phyloP scores from a whole-genome alignment of 306 rosid genomes.

The Rosa rugosa region DNA sequence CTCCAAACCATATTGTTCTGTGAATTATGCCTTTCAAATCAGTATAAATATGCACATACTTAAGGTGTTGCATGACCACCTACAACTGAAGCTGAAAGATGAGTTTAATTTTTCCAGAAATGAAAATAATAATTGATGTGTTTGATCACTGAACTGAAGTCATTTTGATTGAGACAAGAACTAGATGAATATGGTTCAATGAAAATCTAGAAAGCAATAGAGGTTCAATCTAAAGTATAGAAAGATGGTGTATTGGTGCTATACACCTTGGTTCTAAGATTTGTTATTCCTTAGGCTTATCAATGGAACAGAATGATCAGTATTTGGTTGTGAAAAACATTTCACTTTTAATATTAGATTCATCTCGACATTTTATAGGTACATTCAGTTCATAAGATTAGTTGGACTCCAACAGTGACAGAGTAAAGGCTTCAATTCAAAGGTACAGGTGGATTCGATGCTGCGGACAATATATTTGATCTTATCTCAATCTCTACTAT shows the following conservation, averaged over 20 bases:
- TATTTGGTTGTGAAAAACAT: no score
- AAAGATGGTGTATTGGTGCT: not conserved
- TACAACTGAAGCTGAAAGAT: not conserved
- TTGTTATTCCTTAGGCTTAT: no score
- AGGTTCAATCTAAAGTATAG: not conserved
- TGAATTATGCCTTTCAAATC: not conserved
- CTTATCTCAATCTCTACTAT: no score
- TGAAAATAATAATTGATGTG: not conserved
- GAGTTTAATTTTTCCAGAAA: not conserved
- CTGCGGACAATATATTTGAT: no score
- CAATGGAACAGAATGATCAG: no score
- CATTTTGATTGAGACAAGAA: not conserved
- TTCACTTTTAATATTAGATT: no score
- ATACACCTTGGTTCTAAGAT: not conserved
- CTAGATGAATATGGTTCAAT: not conserved
- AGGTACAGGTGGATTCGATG: no score
- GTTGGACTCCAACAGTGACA: no score
- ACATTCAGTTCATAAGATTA: no score
- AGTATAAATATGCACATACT: not conserved
- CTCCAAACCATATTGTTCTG: no score
- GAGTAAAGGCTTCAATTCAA: no score
- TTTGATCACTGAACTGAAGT: not conserved
- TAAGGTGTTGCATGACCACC: not conserved
- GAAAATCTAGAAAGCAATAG: not conserved
- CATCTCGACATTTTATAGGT: no score